Evolutionary conservation across 306 rosid species (phyloP).

Genomic region (Quillaja saponaria): DNA sequence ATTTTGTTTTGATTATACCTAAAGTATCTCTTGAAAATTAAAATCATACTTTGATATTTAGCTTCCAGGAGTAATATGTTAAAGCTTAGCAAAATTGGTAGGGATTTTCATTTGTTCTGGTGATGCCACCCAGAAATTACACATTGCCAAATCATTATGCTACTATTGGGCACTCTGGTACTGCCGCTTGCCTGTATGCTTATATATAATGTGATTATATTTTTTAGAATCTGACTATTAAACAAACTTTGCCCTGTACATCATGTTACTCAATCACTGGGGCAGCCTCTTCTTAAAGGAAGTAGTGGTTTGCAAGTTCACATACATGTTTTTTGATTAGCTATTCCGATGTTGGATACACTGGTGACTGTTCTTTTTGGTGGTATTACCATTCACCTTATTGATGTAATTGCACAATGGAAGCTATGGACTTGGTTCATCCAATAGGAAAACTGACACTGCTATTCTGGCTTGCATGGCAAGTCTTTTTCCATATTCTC

Average conservation of each 20-base stretch:
- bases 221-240: too few relatives aligned
- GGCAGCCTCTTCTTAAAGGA: constrained; percentile 18
- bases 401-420: constrained; percentile 7
- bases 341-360: constrained; percentile 15
- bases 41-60: constrained; percentile 3
- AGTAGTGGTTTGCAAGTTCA: constrained; percentile 18
- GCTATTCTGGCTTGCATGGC: constrained; percentile 16
- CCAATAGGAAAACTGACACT: constrained; percentile 4
- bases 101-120: constrained; percentile 29
- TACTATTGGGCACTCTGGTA: constrained; percentile 25
- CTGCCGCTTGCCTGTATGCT: constrained; percentile 6
- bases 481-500: neutral
- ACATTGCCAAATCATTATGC: constrained; percentile 24
- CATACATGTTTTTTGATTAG: too few relatives aligned
- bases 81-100: constrained; percentile 27
- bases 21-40: neutral
- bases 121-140: constrained; percentile 24
- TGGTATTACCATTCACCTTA: constrained; percentile 6
- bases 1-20: constrained; percentile 16
- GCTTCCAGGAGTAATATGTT: neutral
- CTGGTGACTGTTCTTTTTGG: constrained; percentile 7
- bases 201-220: neutral
- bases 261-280: constrained; percentile 20
- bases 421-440: constrained; percentile 24
- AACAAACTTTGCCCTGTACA: constrained; percentile 14